Conservation (phyloP, 2,329 filamentous ascomycete genomes). For the Rutstroemia sp. region DNA sequence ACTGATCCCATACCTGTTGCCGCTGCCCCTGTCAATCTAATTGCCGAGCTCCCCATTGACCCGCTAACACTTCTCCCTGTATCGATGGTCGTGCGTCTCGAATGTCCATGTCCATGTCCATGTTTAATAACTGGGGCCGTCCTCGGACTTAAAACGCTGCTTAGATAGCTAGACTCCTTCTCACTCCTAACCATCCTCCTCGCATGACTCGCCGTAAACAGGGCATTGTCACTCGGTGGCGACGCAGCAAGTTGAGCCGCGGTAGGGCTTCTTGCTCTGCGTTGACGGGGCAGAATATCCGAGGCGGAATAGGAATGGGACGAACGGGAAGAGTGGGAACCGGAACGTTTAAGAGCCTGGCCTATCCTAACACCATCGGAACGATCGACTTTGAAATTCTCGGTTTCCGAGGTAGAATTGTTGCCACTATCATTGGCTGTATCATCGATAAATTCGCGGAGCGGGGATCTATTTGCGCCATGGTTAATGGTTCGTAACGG, state of each 20-base stretch:
- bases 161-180: constrained; percentile 46
- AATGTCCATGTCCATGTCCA: constrained; percentile 4
- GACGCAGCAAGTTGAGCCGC: constrained; percentile 42
- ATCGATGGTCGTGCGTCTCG: constrained; percentile 26
- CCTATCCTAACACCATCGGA: constrained; percentile 27
- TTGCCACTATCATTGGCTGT: constrained; percentile 29
- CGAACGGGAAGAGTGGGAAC: constrained; percentile 23
- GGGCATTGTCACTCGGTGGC: constrained; percentile 49
- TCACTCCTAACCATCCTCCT: constrained; percentile 58
- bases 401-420: constrained; percentile 29
- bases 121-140: constrained; percentile 50
- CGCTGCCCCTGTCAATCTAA: not conserved
- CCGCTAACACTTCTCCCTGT: constrained; percentile 23
- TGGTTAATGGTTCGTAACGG: constrained; percentile 46
- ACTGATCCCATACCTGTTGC: constrained; percentile 12
- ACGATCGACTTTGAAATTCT: constrained; percentile 24
- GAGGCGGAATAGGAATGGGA: constrained; percentile 16
- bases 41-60: constrained; percentile 17
- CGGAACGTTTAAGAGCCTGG: constrained; percentile 25
- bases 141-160: constrained; percentile 54
- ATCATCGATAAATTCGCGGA: constrained; percentile 29
- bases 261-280: constrained; percentile 31
- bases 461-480: constrained; percentile 39
- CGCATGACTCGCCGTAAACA: constrained; percentile 60
- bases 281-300: constrained; percentile 18